phyloP scores from a whole-genome alignment of 805 yeast genomes.

The Ogataea nakhonphanomensis region DNA sequence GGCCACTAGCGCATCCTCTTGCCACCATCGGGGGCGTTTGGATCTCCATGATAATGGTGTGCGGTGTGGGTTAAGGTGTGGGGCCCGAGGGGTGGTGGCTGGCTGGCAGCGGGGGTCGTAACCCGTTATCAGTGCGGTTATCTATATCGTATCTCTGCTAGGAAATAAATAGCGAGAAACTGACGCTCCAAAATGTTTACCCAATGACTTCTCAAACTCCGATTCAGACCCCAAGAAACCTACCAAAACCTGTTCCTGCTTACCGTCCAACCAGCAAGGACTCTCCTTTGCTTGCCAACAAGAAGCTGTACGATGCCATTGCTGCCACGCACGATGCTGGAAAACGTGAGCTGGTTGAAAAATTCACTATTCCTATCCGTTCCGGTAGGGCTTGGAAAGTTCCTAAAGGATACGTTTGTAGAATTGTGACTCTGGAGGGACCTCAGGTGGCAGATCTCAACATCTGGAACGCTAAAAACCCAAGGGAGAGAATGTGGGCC shows the following conservation, averaged over 20 bases:
- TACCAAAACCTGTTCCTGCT: slow-evolving; percentile 49
- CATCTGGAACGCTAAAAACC: slow-evolving; percentile 59
- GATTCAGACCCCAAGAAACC: slow-evolving; percentile 20
- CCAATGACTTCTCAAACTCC: slow-evolving; percentile 15
- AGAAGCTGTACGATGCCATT: slow-evolving; percentile 42
- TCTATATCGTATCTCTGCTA: neutral
- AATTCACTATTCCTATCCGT: slow-evolving; percentile 47
- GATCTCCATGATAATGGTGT: no score
- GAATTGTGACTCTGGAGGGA: slow-evolving; percentile 63
- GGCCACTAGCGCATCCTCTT: no score
- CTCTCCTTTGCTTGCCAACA: slow-evolving; percentile 50
- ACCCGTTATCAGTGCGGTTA: no score
- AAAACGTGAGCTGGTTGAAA: slow-evolving; percentile 40
- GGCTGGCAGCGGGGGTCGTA: no score
- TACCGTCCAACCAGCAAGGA: slow-evolving; percentile 51
- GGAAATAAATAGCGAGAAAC: neutral
- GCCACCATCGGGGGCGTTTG: no score
- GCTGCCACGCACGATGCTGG: slow-evolving; percentile 35
- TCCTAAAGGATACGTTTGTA: slow-evolving; percentile 56
- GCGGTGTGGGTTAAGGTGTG: neutral
- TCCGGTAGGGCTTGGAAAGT: slow-evolving; percentile 61
- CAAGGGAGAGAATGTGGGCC: slow-evolving; percentile 67
- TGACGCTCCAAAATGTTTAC: neutral
- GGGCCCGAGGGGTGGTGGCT: no score
- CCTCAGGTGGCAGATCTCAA: slow-evolving; percentile 71